These are phyloP conservation scores for Claviceps fusiformis DNA, from an alignment of 2,329 filamentous ascomycete genomes.

Conservation along the genomic window DNA sequence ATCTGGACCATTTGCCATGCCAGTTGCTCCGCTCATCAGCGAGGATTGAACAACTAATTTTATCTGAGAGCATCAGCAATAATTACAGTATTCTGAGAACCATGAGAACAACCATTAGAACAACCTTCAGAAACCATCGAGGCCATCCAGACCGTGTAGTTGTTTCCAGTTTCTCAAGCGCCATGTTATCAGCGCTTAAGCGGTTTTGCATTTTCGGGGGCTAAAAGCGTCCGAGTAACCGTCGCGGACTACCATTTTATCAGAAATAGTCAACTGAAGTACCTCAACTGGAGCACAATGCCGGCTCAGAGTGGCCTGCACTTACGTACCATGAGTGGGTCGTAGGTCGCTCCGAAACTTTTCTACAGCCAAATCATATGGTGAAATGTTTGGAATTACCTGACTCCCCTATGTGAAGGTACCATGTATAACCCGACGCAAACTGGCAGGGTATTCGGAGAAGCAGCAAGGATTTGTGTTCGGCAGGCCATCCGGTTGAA, in stretches of 20 bases:
- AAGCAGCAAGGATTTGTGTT: constrained; percentile 6
- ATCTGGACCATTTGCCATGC: not conserved
- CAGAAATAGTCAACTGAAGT: not conserved
- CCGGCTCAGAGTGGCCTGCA: not conserved
- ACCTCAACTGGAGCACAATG: not conserved
- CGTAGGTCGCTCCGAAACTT: too few species aligned
- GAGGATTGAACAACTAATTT: not conserved
- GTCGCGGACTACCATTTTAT: constrained; percentile 3
- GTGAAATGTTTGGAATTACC: too few species aligned
- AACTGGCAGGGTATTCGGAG: constrained; percentile 10
- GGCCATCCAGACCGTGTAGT: not conserved
- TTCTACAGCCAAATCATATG: too few species aligned
- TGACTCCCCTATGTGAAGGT: too few species aligned
- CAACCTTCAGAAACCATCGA: too few species aligned
- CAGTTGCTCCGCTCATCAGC: not conserved
- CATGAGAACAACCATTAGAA: not conserved
- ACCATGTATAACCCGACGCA: not conserved
- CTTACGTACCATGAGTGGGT: too few species aligned
- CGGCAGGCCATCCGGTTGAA: constrained; percentile 10
- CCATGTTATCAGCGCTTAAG: not conserved
- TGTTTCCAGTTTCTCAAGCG: not conserved
- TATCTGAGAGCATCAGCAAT: not conserved
- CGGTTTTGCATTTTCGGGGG: not conserved
- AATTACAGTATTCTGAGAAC: not conserved
- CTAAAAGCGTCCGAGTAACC: constrained; percentile 3